phyloP scores from a whole-genome alignment of 345 rosid genomes.

The Moricandia arvensis region DNA sequence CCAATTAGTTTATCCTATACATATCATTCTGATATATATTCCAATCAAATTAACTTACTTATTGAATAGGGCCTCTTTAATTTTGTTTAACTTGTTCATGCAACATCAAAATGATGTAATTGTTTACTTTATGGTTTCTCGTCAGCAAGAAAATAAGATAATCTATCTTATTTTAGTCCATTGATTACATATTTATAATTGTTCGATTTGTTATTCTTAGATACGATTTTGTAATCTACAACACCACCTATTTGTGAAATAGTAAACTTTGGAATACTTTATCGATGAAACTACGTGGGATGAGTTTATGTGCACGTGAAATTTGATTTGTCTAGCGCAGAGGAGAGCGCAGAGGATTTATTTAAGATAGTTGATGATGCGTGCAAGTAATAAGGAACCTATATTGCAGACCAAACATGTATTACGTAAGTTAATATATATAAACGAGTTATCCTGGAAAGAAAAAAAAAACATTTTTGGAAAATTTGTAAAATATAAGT shows the following conservation, averaged over 20 bases:
- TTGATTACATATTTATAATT: not conserved
- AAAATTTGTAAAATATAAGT: no score
- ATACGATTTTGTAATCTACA: not conserved
- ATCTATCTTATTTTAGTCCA: not conserved
- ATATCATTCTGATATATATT: not conserved
- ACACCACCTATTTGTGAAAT: not conserved
- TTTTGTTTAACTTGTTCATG: no score
- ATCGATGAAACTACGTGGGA: not conserved
- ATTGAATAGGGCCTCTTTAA: no score
- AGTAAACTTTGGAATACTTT: not conserved
- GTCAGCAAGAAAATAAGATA: no score
- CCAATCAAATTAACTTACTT: not conserved
- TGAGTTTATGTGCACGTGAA: conserved; percentile 5
- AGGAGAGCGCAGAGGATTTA: conserved; percentile 5
- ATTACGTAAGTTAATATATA: no score
- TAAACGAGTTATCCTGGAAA: no score
- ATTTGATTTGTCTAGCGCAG: conserved; percentile 11
- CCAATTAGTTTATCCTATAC: conserved; percentile 14
- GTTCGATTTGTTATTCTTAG: not conserved
- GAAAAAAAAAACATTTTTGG: no score
- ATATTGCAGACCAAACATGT: no score
- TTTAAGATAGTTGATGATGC: conserved; percentile 33
- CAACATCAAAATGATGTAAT: no score
- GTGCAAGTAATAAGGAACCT: conserved; percentile 16
- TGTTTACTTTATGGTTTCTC: no score